Evolutionary conservation across 2,329 filamentous ascomycete genomes (phyloP).

Genomic region (Neofusicoccum sp.): DNA sequence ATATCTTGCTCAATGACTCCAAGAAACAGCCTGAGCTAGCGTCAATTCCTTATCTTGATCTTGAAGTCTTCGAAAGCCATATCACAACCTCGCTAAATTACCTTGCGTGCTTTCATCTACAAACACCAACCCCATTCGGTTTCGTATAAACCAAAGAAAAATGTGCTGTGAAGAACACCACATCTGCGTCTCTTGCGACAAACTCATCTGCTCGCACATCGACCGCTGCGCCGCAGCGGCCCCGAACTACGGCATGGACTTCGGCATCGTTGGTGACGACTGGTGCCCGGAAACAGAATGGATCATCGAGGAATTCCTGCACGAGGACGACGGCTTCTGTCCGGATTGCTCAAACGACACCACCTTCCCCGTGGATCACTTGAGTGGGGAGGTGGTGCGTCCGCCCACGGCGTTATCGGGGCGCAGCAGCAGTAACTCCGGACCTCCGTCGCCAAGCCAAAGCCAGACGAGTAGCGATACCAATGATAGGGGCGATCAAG

Average conservation of each 20-base stretch:
- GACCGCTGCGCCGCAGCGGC: not conserved
- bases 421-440: too few species aligned
- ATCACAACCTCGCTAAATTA: too few species aligned
- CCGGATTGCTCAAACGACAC: not conserved
- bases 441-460: too few species aligned
- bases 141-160: not conserved
- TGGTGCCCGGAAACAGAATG: slow-evolving; percentile 7
- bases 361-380: not conserved
- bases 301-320: slow-evolving; percentile 13
- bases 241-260: slow-evolving; percentile 8
- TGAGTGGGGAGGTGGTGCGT: slow-evolving; percentile 1
- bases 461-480: not conserved
- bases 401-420: not conserved
- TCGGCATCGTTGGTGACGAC: not conserved
- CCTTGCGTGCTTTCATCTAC: too few species aligned
- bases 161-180: slow-evolving; percentile 11
- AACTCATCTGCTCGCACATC: not conserved
- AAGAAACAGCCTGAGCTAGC: not conserved
- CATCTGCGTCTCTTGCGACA: not conserved
- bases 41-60: too few species aligned
- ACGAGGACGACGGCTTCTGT: slow-evolving; percentile 1
- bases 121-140: too few species aligned
- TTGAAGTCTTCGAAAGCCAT: too few species aligned
- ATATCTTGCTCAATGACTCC: not conserved
- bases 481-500: not conserved